These are phyloP conservation scores for Backusella psychrophila DNA, from an alignment of 192 early-diverging fungal genomes.

Conservation along the genomic window DNA sequence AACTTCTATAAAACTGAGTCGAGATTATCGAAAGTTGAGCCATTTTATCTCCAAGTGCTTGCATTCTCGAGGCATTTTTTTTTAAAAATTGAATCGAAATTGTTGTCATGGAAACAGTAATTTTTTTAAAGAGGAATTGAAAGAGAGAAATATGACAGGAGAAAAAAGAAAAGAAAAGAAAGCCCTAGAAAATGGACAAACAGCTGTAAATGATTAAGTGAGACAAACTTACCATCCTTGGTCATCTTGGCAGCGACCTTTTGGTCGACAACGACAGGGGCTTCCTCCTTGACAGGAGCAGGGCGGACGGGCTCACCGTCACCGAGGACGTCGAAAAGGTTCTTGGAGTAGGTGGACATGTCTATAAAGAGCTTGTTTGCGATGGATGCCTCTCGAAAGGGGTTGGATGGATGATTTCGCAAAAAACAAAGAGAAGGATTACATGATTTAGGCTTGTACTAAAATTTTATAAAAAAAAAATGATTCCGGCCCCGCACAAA, in stretches of 20 bases:
- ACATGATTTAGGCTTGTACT: background rate
- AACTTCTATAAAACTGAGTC: background rate
- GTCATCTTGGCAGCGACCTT: conserved; percentile 29
- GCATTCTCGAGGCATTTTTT: background rate
- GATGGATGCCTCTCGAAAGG: conserved; percentile 21
- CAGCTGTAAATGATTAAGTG: too few relatives aligned
- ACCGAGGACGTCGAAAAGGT: conserved; percentile 68
- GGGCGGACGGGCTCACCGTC: conserved; percentile 54
- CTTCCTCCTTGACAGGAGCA: conserved; percentile 25
- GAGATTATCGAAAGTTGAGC: background rate
- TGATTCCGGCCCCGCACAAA: background rate
- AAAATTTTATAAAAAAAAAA: conserved; percentile 5
- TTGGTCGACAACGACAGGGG: conserved; percentile 40
- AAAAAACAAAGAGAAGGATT: conserved; percentile 20
- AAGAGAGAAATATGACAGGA: background rate
- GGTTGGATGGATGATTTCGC: conserved; percentile 37
- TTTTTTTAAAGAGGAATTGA: background rate
- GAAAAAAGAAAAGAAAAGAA: background rate
- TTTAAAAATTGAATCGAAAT: background rate
- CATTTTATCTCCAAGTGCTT: background rate
- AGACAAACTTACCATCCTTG: conserved; percentile 24
- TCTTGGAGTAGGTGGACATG: conserved; percentile 61
- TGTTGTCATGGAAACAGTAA: background rate
- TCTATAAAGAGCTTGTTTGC: conserved; percentile 26
- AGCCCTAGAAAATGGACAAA: background rate